A percentile compares a stretch with the other conserved stretches of the same genome.
These are phyloP conservation scores for Spinellus fusiger DNA, from an alignment of 192 early-diverging fungal species.

Conservation along the genomic window DNA sequence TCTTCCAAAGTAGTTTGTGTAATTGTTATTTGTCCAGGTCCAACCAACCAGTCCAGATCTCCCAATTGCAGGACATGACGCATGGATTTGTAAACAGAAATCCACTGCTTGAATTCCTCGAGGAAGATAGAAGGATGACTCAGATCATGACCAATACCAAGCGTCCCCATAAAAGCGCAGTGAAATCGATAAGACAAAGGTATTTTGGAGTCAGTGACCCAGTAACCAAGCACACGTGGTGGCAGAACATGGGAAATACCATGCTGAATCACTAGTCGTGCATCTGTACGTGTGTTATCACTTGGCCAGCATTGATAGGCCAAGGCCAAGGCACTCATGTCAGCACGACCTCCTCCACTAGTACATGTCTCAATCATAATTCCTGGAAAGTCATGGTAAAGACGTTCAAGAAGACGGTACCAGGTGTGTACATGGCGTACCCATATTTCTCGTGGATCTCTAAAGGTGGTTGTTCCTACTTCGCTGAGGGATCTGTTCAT, in stretches of 20 bases:
- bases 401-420: background rate
- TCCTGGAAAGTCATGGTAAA: slow-evolving; percentile 2
- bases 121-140: background rate
- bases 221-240: slow-evolving; percentile 8
- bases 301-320: slow-evolving; percentile 11
- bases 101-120: slow-evolving; percentile 3
- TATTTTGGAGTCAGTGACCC: slow-evolving; percentile 8
- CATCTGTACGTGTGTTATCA: slow-evolving; percentile 21
- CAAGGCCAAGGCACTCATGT: background rate
- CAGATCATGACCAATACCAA: slow-evolving; percentile 8
- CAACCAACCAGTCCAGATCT: slow-evolving; percentile 11
- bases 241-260: slow-evolving; percentile 11
- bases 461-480: background rate
- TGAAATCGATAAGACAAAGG: slow-evolving; percentile 21
- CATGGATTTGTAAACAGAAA: slow-evolving; percentile 12
- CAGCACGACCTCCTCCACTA: slow-evolving; percentile 21
- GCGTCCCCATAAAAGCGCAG: slow-evolving; percentile 14
- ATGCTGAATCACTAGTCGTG: slow-evolving; percentile 16
- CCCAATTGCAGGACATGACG: slow-evolving; percentile 11
- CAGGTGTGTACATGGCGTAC: slow-evolving; percentile 4
- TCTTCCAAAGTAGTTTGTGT: background rate
- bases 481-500: slow-evolving; percentile 22
- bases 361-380: slow-evolving; percentile 18
- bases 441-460: slow-evolving; percentile 12
- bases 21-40: background rate